Base-by-base conservation (phyloP, 208 protist species). In the Crithidia bombi region DNA sequence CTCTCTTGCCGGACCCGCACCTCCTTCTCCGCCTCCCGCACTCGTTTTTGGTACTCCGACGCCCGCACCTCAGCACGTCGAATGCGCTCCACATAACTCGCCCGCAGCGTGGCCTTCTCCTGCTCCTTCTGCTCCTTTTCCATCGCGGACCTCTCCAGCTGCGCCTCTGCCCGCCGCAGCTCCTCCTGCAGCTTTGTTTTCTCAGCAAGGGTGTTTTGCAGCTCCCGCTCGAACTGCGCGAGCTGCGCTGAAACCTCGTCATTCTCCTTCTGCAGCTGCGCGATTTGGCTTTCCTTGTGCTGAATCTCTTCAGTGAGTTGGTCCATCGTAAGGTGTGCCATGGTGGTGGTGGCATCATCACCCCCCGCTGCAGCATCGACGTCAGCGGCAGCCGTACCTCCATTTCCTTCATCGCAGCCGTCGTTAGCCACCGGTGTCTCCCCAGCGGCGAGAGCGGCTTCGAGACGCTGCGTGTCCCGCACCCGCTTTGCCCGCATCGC, bases 111-210 rank as follows among this genome's bases (percentile, higher is more conserved):
- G 10, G 33, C 59, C 26, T 75, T 72, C 43, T 86, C 81, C 30
- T 70, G 52, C 26, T 93, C 78, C 51, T 81, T 82, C 32, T 66
- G 51, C 33, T 82, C 49, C 10, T 49, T 46, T 32, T 73, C 76
- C 67, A 86, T 75, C 78, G 80, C 75, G 3, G 83, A 82, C 43
- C 51, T 57, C 79, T 87, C 84, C 28, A 90, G 66, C 41, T 61
- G 65, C 36, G 51, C 57, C 69, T 84, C 79, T 15, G 80, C 78
- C 28, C 47, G 43, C n/a, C 52, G 57, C 47, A 90, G 64, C 47
- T 94, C 84, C 33, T 78, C 73, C 38, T 75, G 69, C 39, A 90
- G 73, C 14, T 32, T 49, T 3, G 51, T 57, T 61, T 84, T 82
- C 25, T 69, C 69, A 11, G 62, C n/a, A 6, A 69, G 50, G 12